Base-by-base conservation (phyloP, 768 basidiomycete genomes). In the Leccinum incarnatum region DNA sequence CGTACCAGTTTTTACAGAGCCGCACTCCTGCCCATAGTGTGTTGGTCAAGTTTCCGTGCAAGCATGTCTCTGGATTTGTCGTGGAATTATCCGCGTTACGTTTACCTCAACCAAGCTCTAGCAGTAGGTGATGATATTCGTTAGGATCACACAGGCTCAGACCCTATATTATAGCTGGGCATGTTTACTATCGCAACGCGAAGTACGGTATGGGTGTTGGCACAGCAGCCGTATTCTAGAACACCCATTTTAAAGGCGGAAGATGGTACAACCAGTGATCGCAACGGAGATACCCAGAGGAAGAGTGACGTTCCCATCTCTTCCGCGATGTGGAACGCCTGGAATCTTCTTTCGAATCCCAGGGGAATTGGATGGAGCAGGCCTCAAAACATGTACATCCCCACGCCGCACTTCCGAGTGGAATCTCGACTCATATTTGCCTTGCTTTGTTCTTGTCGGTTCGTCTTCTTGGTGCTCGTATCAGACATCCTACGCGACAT, bases 1-100 rank as follows among this genome's bases (percentile, higher is more conserved):
- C 69, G 69, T 32, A 83, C 83, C 1, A 69, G 72, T 50, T 50
- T 71, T 3, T 67, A 79, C 56, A 79, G 83, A 49, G 58, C 77
- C 34, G 79, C 80, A 12, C 60, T 85, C 36, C 74, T 86, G 27
- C 83, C 83, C 3, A 58, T 81, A 12, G 77, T 81, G 4, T 66
- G 81, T 29, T 81, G 77, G 73, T 56, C 69, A 9, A 67, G 78
- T 17, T 80, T 78, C 55, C 74, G 78, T 14, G 77, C 78, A 4
- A 69, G 72, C 14, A 53, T 59, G 51, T 56, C 62, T 23, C 27
- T 72, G 40, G 71, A 73, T 52, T 49, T 74, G 29, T 68, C 71
- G 3, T 40, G 58, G 53, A 57, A 61, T 30, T 1, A 59, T 15
- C 54, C 61, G 5, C 56, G 57, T 32, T 57, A 59, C 12, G 62